Evolutionary conservation across 257 asterid genomes (phyloP).

Genomic region (Cruciata laevipes): DNA sequence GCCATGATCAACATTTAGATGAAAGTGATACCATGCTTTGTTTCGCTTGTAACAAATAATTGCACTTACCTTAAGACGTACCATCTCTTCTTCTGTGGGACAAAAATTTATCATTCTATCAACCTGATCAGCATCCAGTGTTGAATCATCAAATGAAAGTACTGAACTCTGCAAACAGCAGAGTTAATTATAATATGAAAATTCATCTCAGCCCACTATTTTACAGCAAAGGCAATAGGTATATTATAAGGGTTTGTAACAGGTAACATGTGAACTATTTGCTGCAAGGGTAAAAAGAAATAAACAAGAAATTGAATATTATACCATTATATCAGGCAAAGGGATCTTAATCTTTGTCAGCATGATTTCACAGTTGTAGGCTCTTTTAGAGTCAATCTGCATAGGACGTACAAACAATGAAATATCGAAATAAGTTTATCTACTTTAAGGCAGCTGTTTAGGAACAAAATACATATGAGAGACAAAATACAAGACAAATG

Average conservation of each 20-base stretch:
- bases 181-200: not conserved
- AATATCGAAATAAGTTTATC: not conserved
- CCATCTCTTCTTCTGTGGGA: slow-evolving; percentile 85
- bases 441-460: not conserved
- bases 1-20: slow-evolving; percentile 3
- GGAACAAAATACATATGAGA: not conserved
- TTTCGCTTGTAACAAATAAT: not conserved
- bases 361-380: slow-evolving; percentile 92
- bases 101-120: slow-evolving; percentile 84
- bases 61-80: slow-evolving; percentile 56
- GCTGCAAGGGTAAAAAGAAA: not conserved
- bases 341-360: slow-evolving; percentile 85
- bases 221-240: not conserved
- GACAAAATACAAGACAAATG: not conserved
- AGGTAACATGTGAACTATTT: not conserved
- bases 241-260: not conserved
- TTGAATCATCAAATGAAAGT: slow-evolving; percentile 76
- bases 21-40: not conserved
- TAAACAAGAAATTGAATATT: slow-evolving; percentile 11
- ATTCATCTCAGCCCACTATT: no score
- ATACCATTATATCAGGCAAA: slow-evolving; percentile 65
- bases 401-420: slow-evolving; percentile 7
- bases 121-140: slow-evolving; percentile 76
- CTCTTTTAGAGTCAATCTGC: slow-evolving; percentile 85
- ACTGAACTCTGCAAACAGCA: slow-evolving; percentile 43